These are phyloP conservation scores for Rhizoctonia solani DNA, from an alignment of 1,284 basidiomycete genomes.

Conservation along the genomic window DNA sequence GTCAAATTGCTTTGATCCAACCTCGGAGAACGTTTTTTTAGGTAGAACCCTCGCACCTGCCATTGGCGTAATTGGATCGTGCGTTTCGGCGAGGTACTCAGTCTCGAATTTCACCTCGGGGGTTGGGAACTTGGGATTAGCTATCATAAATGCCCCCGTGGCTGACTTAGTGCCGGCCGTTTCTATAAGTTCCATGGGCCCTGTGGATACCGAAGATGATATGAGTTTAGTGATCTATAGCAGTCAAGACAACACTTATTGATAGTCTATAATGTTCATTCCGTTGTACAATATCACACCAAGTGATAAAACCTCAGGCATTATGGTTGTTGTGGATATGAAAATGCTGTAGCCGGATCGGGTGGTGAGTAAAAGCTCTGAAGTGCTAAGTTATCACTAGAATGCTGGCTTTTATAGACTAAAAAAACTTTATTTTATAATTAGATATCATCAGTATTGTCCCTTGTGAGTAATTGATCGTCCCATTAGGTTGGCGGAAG, in stretches of 20 bases:
- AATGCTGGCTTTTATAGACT: too few species aligned
- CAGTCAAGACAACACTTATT: neutral
- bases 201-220: neutral
- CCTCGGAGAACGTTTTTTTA: constrained; percentile 27
- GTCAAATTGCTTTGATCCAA: constrained; percentile 26
- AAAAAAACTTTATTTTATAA: too few species aligned
- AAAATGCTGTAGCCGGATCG: too few species aligned
- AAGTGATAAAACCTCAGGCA: too few species aligned
- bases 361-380: too few species aligned
- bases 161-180: neutral
- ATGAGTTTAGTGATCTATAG: neutral
- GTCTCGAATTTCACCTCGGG: constrained; percentile 21
- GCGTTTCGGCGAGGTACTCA: constrained; percentile 39
- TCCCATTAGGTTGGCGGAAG: constrained; percentile 1
- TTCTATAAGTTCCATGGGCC: constrained; percentile 18
- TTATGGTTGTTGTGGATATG: too few species aligned
- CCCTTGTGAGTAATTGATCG: too few species aligned
- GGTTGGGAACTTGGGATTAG: neutral
- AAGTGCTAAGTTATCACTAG: too few species aligned
- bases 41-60: constrained; percentile 21
- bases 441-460: too few species aligned
- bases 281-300: constrained; percentile 1
- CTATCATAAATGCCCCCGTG: neutral
- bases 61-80: constrained; percentile 6
- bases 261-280: constrained; percentile 8